Evolutionary conservation across 768 basidiomycete genomes (phyloP).

Genomic region (Mycena haematopus): DNA sequence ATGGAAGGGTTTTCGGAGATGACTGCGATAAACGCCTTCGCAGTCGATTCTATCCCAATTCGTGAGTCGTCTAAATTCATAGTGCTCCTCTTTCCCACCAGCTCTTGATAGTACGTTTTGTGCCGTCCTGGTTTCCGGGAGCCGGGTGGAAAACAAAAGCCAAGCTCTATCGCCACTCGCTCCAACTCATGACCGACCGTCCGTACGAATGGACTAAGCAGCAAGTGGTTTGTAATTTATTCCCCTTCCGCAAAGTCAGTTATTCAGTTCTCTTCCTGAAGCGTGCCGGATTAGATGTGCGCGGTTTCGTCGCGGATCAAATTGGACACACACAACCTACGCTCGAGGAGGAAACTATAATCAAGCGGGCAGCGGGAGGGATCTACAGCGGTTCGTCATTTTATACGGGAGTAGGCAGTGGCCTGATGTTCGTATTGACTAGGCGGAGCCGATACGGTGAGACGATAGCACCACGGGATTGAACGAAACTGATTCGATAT

Average conservation of each 20-base stretch:
- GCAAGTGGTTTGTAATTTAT: not conserved
- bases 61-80: too few species aligned
- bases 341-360: not conserved
- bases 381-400: not conserved
- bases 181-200: not conserved
- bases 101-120: not conserved
- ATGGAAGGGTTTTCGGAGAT: not conserved
- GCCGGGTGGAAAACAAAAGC: not conserved
- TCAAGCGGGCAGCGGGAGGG: not conserved
- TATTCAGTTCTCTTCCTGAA: not conserved
- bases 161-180: not conserved
- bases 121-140: not conserved
- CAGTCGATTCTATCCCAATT: not conserved
- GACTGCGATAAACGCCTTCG: not conserved
- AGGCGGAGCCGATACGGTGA: not conserved
- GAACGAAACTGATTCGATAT: not conserved
- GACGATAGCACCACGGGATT: not conserved
- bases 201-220: not conserved
- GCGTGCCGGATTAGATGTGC: not conserved
- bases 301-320: not conserved
- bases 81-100: too few species aligned
- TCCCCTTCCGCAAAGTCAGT: not conserved
- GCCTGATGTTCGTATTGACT: not conserved
- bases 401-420: not conserved
- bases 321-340: not conserved